phyloP scores from a whole-genome alignment of 148 eudicot species.

The Selenicereus undatus region DNA sequence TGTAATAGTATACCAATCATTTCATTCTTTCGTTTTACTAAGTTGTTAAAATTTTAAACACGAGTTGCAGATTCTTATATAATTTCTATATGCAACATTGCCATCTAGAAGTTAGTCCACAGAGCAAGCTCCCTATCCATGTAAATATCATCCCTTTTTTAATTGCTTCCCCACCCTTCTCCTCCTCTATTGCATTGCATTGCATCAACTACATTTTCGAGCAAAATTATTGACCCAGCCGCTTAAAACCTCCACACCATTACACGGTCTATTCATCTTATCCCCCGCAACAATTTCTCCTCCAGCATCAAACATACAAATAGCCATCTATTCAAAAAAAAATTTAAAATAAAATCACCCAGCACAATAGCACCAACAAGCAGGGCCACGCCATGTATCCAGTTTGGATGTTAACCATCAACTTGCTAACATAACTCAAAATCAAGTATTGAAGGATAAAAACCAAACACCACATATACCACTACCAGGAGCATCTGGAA shows the following conservation, averaged over 20 bases:
- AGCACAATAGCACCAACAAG: neutral
- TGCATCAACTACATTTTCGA: neutral
- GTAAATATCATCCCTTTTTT: neutral
- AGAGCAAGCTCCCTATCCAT: neutral
- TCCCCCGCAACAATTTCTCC: neutral
- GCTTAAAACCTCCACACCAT: neutral
- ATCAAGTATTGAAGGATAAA: neutral
- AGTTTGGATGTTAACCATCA: neutral
- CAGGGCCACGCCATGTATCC: neutral
- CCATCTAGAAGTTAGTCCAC: neutral
- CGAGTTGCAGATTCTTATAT: neutral
- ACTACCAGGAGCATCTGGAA: neutral
- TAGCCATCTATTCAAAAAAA: no score
- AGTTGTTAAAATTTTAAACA: neutral
- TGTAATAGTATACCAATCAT: no score
- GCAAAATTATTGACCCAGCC: neutral
- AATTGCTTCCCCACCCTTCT: no score
- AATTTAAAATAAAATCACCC: neutral
- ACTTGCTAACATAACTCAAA: neutral
- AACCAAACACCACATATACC: neutral
- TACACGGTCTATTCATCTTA: neutral
- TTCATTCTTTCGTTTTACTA: no score
- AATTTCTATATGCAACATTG: neutral
- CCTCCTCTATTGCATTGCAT: neutral
- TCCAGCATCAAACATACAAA: neutral